phyloP scores from a whole-genome alignment of 2,329 filamentous ascomycete genomes.

The Thelonectria blattea region DNA sequence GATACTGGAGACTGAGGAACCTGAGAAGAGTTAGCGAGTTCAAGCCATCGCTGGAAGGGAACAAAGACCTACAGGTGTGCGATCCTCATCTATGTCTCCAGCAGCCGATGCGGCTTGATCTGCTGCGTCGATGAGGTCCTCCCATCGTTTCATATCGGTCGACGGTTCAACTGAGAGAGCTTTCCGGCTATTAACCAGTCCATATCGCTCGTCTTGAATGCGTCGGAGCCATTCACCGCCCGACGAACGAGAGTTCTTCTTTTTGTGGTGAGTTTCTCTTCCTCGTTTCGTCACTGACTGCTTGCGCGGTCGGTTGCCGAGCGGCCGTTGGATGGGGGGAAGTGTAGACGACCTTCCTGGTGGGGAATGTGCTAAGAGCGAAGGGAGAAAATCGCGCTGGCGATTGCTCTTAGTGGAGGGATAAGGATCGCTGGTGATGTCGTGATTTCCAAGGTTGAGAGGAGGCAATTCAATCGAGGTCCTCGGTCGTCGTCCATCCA shows the following conservation, averaged over 20 bases:
- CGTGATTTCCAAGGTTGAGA: conserved; percentile 61
- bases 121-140: conserved; percentile 93
- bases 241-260: conserved; percentile 73
- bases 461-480: conserved; percentile 77
- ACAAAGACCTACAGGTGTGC: conserved; percentile 71
- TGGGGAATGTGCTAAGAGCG: conserved; percentile 80
- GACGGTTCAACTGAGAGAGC: conserved; percentile 86
- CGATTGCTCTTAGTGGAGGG: conserved; percentile 65
- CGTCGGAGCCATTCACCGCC: conserved; percentile 70
- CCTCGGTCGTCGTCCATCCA: conserved; percentile 68
- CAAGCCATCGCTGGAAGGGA: not conserved
- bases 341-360: conserved; percentile 87
- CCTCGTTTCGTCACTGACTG: conserved; percentile 84
- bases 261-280: conserved; percentile 78
- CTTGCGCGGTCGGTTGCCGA: conserved; percentile 79
- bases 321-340: conserved; percentile 77
- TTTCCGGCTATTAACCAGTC: conserved; percentile 74
- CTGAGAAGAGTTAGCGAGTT: conserved; percentile 47
- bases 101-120: conserved; percentile 77
- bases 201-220: conserved; percentile 68
- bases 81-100: conserved; percentile 87
- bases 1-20: conserved; percentile 70
- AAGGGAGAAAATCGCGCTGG: conserved; percentile 79
- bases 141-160: conserved; percentile 87
- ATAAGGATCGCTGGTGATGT: conserved; percentile 77